Conservation (phyloP, 139 green algal species). For the Chlamydomonas sp. region DNA sequence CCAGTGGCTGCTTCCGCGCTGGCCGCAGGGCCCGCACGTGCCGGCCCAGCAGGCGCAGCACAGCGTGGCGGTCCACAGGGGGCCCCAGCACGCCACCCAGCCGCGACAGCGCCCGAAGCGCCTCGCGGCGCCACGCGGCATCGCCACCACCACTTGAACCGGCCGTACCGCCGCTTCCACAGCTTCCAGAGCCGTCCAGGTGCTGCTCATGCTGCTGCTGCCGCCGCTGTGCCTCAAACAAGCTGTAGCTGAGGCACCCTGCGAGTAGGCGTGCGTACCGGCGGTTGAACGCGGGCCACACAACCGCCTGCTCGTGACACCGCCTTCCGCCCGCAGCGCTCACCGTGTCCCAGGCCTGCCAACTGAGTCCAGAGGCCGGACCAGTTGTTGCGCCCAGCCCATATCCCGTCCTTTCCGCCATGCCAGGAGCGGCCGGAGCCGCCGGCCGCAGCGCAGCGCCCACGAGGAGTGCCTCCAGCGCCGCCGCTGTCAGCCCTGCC, state of each 20-base stretch:
- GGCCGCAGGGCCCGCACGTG: conserved; percentile 29
- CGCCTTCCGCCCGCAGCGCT: too few relatives aligned
- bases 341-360: background rate
- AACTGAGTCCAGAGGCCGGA: background rate
- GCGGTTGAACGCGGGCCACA: background rate
- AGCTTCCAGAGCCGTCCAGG: background rate
- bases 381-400: background rate
- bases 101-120: conserved; percentile 19
- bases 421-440: background rate
- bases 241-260: background rate
- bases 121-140: conserved; percentile 5
- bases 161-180: background rate
- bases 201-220: background rate
- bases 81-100: background rate
- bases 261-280: conserved; percentile 23
- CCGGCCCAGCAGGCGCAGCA: conserved; percentile 17
- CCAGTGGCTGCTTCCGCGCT: background rate
- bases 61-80: conserved; percentile 4
- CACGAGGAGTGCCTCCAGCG: conserved; percentile 51
- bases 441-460: conserved; percentile 36
- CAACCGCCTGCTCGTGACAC: background rate
- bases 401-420: background rate
- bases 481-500: conserved; percentile 41
- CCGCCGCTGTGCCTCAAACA: conserved; percentile 15
- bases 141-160: background rate